Base-by-base conservation (phyloP, 345 rosid genomes). In the Euphorbia lathyris region DNA sequence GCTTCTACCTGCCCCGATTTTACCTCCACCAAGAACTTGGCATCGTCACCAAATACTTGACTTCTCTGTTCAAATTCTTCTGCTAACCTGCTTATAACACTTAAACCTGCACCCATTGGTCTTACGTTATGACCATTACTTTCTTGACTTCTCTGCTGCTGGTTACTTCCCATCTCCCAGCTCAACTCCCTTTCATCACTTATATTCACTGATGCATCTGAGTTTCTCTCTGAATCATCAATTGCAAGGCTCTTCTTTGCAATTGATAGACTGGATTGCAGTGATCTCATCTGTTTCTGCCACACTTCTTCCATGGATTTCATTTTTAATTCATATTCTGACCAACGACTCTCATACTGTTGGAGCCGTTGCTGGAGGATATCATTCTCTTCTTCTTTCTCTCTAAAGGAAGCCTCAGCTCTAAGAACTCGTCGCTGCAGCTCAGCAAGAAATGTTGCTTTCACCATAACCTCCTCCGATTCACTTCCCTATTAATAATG, bases 221-320 rank as follows among this genome's bases (percentile, higher is more conserved):
- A 92, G 78, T 86, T 87, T 85, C 97, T 86, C 55, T 79, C 86
- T 0, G 98, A 90, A 81, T 85, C 93, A 45, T 95, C 97, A 10
- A 87, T 77, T 9, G 96, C 92, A 32, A 95, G 86, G 84, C 99
- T 92, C 86, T 86, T 92, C 87, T 92, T 95, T 67, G 98, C 99
- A 62, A 95, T 95, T 34, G 99, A 95, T 43, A 95, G 94, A 59
- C 98, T 92, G 25, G 98, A 95, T 59, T 95, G 98, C 53, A 95
- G 81, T 0, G 99, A 95, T 73, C 98, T 76, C 99, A 92, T 95
- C 84, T 95, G 98, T 76, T 95, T 95, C 73, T 95, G 99, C 98
- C 99, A 92, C 71, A 92, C 88, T 76, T 95, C 98, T 77, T 92
- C 99, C 99, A 95, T 95, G 67, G 99, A 95, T 77, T 92, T 95